phyloP scores from a whole-genome alignment of 2,329 filamentous ascomycete genomes.

The Hymenoscyphus fraxineus region DNA sequence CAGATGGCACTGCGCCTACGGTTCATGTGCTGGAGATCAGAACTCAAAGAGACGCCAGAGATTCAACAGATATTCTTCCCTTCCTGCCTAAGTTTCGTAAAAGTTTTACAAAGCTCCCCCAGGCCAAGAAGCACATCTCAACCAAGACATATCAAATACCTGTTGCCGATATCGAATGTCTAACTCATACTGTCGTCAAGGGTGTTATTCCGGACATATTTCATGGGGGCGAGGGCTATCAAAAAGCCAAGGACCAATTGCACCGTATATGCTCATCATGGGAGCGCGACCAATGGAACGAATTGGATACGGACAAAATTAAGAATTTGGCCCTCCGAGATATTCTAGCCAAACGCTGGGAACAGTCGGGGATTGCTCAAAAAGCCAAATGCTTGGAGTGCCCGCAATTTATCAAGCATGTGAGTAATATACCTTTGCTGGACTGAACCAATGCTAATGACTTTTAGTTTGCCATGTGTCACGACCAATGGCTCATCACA shows the following conservation, averaged over 20 bases:
- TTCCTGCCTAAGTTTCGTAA: slow-evolving; percentile 70
- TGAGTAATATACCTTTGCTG: slow-evolving; percentile 43
- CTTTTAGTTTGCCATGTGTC: slow-evolving; percentile 81
- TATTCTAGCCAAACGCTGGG: slow-evolving; percentile 66
- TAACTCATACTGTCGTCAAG: slow-evolving; percentile 66
- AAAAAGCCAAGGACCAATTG: slow-evolving; percentile 64
- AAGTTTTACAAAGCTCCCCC: slow-evolving; percentile 64
- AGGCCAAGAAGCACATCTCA: slow-evolving; percentile 62
- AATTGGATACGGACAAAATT: slow-evolving; percentile 76
- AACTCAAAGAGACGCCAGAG: slow-evolving; percentile 62
- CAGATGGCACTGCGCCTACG: slow-evolving; percentile 59
- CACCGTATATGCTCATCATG: slow-evolving; percentile 68
- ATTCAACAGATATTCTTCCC: slow-evolving; percentile 81
- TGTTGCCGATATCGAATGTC: slow-evolving; percentile 75
- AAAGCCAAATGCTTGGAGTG: slow-evolving; percentile 66
- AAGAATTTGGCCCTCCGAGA: slow-evolving; percentile 81
- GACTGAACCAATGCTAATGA: slow-evolving; percentile 11
- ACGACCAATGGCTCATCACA: slow-evolving; percentile 94
- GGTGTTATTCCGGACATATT: slow-evolving; percentile 59
- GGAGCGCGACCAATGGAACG: slow-evolving; percentile 73
- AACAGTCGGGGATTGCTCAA: slow-evolving; percentile 60
- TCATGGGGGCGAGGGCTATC: slow-evolving; percentile 46
- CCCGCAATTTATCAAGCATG: slow-evolving; percentile 79
- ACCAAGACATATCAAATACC: slow-evolving; percentile 67
- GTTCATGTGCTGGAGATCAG: slow-evolving; percentile 78